A percentile compares a stretch with the other conserved stretches of the same genome.
phyloP scores from a whole-genome alignment of 2,329 filamentous ascomycete genomes.

The Penicillium sp. region DNA sequence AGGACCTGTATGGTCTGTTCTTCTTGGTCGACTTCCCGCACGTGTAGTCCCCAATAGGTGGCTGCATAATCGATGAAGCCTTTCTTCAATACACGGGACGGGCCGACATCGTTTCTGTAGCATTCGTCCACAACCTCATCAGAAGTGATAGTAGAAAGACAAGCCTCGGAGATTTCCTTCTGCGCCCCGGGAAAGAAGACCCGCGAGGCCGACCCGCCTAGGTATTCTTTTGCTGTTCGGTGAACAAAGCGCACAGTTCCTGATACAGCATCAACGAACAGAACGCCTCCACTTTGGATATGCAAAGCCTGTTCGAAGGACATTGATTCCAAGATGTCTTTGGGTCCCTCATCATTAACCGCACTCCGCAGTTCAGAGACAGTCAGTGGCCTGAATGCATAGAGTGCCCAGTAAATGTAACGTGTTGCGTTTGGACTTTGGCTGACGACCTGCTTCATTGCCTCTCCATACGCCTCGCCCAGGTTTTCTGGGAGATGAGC shows the following conservation, averaged over 20 bases:
- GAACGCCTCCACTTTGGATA: conserved; percentile 19
- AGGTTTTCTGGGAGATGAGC: conserved; percentile 26
- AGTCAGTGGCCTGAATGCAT: conserved; percentile 23
- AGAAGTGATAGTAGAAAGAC: conserved; percentile 23
- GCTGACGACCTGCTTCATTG: conserved; percentile 29
- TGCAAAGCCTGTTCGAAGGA: conserved; percentile 21
- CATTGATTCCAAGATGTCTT: neutral
- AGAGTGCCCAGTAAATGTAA: conserved; percentile 29
- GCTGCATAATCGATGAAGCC: conserved; percentile 26
- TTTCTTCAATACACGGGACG: conserved; percentile 9
- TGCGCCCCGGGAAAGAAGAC: conserved; percentile 30
- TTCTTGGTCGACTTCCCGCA: conserved; percentile 25
- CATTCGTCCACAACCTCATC: conserved; percentile 34
- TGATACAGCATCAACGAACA: conserved; percentile 25
- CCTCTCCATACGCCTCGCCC: conserved; percentile 29
- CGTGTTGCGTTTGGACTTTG: conserved; percentile 18
- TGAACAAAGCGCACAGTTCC: conserved; percentile 29
- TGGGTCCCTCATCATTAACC: conserved; percentile 4
- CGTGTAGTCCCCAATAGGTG: conserved; percentile 30
- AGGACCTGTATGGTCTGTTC: conserved; percentile 31
- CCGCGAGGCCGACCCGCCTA: conserved; percentile 24
- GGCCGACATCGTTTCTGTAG: conserved; percentile 17
- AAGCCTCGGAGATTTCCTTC: conserved; percentile 29
- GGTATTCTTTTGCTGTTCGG: conserved; percentile 30
- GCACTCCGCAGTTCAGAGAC: conserved; percentile 23